A percentile compares a stretch with the other conserved stretches of the same genome.
Evolutionary conservation across 1,139 yeast species (phyloP).

Genomic region (Suhomyces coccinellae): DNA sequence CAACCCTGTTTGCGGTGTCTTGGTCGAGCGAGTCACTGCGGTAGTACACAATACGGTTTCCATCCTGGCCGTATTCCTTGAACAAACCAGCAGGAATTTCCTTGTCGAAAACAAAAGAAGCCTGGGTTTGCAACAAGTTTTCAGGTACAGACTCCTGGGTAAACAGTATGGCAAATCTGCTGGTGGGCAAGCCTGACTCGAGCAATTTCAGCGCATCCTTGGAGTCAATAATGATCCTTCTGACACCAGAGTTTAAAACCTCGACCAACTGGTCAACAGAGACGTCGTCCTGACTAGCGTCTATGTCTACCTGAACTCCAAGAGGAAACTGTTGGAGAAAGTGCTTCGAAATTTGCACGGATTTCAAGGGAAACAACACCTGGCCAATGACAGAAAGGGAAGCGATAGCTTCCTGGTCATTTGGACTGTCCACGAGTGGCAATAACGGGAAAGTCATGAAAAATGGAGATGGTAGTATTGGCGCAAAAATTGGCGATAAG

Average conservation of each 20-base stretch:
- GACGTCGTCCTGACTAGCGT: conserved; percentile 25
- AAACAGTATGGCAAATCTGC: conserved; percentile 51
- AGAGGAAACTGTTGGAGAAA: conserved; percentile 37
- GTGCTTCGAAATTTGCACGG: conserved; percentile 33
- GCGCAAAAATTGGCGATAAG: background rate
- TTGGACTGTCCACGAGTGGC: conserved; percentile 34
- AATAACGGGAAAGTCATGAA: conserved; percentile 49
- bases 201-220: conserved; percentile 34
- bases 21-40: conserved; percentile 23
- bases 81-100: conserved; percentile 19
- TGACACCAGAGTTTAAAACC: conserved; percentile 68
- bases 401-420: conserved; percentile 23
- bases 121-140: conserved; percentile 19
- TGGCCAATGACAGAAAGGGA: conserved; percentile 42
- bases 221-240: conserved; percentile 47
- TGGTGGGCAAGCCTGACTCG: conserved; percentile 60
- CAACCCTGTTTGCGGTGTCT: conserved; percentile 31
- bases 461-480: background rate
- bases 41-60: conserved; percentile 46
- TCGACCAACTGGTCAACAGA: conserved; percentile 48
- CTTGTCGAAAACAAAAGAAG: conserved; percentile 25
- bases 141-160: conserved; percentile 16
- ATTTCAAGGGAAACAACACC: conserved; percentile 33
- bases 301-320: conserved; percentile 36
- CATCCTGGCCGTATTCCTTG: conserved; percentile 32